Evolutionary conservation across 2,329 filamentous ascomycete genomes (phyloP), one percentile per base, ranked within the genome.

Genomic region (Claviceps sp.): DNA sequence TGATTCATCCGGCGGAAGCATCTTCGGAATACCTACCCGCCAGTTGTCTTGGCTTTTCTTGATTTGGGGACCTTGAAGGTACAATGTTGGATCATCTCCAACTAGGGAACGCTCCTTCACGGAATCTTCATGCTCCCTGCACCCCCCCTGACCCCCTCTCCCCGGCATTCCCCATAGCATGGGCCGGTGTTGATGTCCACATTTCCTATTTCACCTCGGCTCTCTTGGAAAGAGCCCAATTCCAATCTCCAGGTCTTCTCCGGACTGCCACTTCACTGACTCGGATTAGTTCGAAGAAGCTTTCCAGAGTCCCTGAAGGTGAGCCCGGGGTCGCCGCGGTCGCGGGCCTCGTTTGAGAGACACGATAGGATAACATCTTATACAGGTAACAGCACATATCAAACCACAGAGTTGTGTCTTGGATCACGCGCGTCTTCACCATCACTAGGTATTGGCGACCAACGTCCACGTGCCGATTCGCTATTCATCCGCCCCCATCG

Each of bases 51-150:
- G 14, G 36, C 43, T 34, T 44, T 43, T 26, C 50, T 51, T 36
- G 38, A 36, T 48, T 22, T 20, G 39, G 37, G 22, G 14, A 45
- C 45, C 23, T 20, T 52, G 45, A n/a, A 17, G 5, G 23, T 34
- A 34, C 14, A 6, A 26, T 34, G 37, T 51, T 20, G 17, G 17
- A 37, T 43, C 45, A 38, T 22, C 13, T 51, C 39, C 23, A 29
- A 20, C 46, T 47, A 43, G 26, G 16, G 17, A 23, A 20, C 29
- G 42, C 45, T 48, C 50, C 50, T 51, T 50, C 37, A 48, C 37
- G 38, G 14, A 43, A 45, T 37, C 23, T 45, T 34, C 7, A 34
- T 29, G 43, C 26, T 47, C 14, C 38, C 37, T 22, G 16, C 14
- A 49, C 26, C 16, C 40, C 40, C 22, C 23, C 50, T 17, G 9